These are phyloP conservation scores for Linnemannia schmuckeri DNA, from an alignment of 192 early-diverging fungal genomes.

Conservation along the genomic window DNA sequence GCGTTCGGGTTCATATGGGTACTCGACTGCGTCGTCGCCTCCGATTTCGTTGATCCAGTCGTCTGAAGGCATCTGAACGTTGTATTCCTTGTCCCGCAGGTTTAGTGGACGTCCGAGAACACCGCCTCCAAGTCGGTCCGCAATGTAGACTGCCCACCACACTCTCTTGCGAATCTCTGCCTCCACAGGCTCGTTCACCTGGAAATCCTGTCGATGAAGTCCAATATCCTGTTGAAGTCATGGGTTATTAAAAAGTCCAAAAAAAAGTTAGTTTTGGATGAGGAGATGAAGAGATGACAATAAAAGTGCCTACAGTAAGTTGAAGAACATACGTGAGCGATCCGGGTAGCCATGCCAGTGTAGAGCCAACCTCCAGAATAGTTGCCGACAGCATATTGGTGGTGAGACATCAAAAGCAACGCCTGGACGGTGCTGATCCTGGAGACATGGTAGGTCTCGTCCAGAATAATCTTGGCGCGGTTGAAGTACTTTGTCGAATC, in stretches of 20 bases:
- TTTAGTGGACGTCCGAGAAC: conserved; percentile 50
- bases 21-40: conserved; percentile 48
- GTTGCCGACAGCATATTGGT: conserved; percentile 78
- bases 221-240: conserved; percentile 32
- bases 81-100: conserved; percentile 55
- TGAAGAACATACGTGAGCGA: conserved; percentile 61
- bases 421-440: conserved; percentile 74
- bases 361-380: conserved; percentile 83
- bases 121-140: conserved; percentile 50
- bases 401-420: conserved; percentile 73
- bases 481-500: conserved; percentile 69
- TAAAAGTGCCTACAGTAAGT: not conserved
- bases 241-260: not conserved
- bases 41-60: conserved; percentile 47
- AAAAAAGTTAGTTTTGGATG: not conserved
- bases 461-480: conserved; percentile 78
- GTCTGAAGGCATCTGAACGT: conserved; percentile 55
- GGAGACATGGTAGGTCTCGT: conserved; percentile 75
- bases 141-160: conserved; percentile 56
- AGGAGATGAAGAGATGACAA: not conserved
- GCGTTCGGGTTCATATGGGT: conserved; percentile 49
- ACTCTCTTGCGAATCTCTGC: conserved; percentile 51
- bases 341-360: conserved; percentile 66
- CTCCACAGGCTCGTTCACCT: conserved; percentile 48
- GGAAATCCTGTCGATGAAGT: conserved; percentile 52